phyloP scores from a whole-genome alignment of 257 asterid species.

The Prunella vulgaris region DNA sequence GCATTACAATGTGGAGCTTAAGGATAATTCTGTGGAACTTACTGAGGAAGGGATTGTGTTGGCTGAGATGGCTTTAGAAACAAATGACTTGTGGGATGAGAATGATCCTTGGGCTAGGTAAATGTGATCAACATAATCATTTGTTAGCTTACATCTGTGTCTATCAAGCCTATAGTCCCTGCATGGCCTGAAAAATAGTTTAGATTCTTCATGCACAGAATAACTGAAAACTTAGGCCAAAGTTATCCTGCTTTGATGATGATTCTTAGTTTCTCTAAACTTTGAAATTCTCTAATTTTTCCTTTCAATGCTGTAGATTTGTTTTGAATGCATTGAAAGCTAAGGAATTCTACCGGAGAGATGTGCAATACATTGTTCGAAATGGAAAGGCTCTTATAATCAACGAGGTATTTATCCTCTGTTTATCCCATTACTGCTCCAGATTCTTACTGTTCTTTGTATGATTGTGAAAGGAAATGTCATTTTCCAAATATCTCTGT shows the following conservation, averaged over 20 bases:
- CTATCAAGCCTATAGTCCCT: background rate
- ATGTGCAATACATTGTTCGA: conserved; percentile 93
- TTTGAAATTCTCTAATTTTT: conserved; percentile 9
- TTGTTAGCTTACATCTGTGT: conserved; percentile 1
- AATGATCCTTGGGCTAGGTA: conserved; percentile 99
- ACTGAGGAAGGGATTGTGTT: conserved; percentile 86
- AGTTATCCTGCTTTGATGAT: conserved; percentile 2
- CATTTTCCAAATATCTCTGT: no score
- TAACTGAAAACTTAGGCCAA: background rate
- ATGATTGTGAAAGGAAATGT: background rate
- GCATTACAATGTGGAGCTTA: conserved; percentile 93
- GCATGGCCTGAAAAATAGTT: background rate
- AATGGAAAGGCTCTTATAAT: conserved; percentile 86
- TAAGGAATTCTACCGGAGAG: conserved; percentile 85
- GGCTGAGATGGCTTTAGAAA: conserved; percentile 95
- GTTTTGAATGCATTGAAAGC: conserved; percentile 91
- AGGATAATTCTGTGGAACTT: conserved; percentile 90
- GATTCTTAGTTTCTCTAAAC: background rate
- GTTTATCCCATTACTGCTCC: conserved; percentile 6
- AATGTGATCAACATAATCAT: conserved; percentile 16
- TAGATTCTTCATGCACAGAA: background rate
- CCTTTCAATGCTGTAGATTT: conserved; percentile 48
- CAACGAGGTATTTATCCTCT: conserved; percentile 60
- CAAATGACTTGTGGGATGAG: conserved; percentile 97
- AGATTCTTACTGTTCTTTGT: background rate